Conservation (phyloP, 768 basidiomycete species). For the Rhodocollybia butyracea region DNA sequence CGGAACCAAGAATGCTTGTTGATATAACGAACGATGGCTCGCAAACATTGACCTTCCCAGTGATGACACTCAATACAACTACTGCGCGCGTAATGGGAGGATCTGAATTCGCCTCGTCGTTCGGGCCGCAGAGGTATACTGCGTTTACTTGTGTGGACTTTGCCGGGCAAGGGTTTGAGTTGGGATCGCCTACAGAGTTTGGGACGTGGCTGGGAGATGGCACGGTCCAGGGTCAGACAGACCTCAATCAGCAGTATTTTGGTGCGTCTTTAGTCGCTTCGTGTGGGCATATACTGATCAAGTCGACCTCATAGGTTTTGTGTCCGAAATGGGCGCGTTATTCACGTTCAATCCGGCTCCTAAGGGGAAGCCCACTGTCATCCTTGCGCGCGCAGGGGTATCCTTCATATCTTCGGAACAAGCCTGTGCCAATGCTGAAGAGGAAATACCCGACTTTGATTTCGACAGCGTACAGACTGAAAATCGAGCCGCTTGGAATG, state of each 20-base stretch:
- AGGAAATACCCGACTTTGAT: conserved; percentile 57
- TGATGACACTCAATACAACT: conserved; percentile 45
- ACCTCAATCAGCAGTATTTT: conserved; percentile 5
- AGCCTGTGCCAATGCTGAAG: conserved; percentile 58
- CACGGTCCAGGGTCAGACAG: conserved; percentile 3
- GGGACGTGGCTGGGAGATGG: conserved; percentile 39
- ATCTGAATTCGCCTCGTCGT: conserved; percentile 48
- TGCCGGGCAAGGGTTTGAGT: conserved; percentile 46
- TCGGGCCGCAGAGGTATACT: conserved; percentile 58
- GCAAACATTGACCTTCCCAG: conserved; percentile 45
- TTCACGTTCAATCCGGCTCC: conserved; percentile 45
- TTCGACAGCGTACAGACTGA: conserved; percentile 44
- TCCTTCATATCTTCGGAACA: conserved; percentile 60
- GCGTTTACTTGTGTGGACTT: conserved; percentile 63
- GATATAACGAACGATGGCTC: conserved; percentile 65
- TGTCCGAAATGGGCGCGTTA: conserved; percentile 12
- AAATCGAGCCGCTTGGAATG: conserved; percentile 52
- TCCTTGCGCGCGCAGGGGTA: conserved; percentile 58
- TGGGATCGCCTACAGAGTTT: conserved; percentile 49
- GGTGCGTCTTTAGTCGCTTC: neutral
- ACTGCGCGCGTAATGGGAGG: conserved; percentile 46
- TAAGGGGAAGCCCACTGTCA: conserved; percentile 32
- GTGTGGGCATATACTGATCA: neutral
- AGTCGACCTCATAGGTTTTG: neutral
- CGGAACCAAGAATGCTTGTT: conserved; percentile 49